Percentiles rank a stretch among this genome's conserved stretches.
Evolutionary conservation across 2,329 filamentous ascomycete genomes (phyloP).

Genomic region (Aspergillus unguis): DNA sequence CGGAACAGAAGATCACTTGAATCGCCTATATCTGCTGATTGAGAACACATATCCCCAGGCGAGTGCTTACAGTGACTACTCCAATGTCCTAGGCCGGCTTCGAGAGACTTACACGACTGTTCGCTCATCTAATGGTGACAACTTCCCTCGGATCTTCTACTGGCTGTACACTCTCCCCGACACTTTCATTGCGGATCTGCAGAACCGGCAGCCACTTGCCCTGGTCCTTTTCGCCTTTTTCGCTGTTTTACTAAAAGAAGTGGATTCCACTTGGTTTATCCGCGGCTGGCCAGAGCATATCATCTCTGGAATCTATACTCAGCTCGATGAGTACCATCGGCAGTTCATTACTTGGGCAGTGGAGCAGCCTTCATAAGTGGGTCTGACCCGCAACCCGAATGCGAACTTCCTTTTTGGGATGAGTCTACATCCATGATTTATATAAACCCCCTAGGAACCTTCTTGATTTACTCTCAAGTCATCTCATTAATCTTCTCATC

Average conservation of each 20-base stretch:
- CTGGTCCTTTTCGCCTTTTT: slow-evolving; percentile 12
- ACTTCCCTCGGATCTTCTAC: slow-evolving; percentile 10
- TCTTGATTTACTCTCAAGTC: neutral
- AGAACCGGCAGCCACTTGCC: neutral
- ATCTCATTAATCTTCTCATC: neutral
- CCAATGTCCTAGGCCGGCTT: neutral
- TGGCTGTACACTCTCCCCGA: slow-evolving; percentile 15
- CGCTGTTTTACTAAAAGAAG: slow-evolving; percentile 6
- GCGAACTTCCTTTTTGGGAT: neutral
- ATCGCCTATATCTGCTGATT: neutral
- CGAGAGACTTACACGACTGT: neutral
- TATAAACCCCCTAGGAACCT: too few relatives aligned
- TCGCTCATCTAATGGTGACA: neutral
- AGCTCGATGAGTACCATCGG: slow-evolving; percentile 1
- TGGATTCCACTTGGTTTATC: slow-evolving; percentile 16
- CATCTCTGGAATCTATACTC: neutral
- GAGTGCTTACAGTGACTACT: neutral
- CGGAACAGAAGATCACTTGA: neutral
- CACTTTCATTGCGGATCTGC: slow-evolving; percentile 6
- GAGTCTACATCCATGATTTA: neutral
- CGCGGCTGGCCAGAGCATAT: slow-evolving; percentile 15
- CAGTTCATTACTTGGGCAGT: neutral
- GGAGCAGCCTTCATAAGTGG: neutral
- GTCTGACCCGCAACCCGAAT: neutral
- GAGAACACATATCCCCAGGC: neutral